These are phyloP conservation scores for Drosera spatulata DNA, from an alignment of 179 eudicot genomes.

Conservation along the genomic window DNA sequence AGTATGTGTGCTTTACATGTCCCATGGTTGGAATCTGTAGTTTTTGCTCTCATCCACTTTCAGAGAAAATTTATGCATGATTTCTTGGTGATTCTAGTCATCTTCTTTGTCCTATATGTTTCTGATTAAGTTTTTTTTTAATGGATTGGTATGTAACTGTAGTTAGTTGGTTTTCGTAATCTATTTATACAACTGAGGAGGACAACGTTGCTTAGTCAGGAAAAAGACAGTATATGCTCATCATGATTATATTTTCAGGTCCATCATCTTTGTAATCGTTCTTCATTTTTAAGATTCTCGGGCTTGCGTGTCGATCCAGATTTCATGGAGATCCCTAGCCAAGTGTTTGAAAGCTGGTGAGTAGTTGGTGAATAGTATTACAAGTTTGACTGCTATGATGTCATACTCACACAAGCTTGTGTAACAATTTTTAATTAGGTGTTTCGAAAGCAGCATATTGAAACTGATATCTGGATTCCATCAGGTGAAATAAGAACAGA, in stretches of 20 bases:
- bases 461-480: slow-evolving; percentile 84
- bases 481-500: slow-evolving; percentile 39
- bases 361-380: slow-evolving; percentile 1
- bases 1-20: no score
- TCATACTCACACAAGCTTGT: neutral
- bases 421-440: slow-evolving; percentile 34
- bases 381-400: neutral
- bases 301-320: slow-evolving; percentile 91
- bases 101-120: neutral
- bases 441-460: slow-evolving; percentile 64
- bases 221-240: neutral
- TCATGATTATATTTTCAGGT: slow-evolving; percentile 27
- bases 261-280: slow-evolving; percentile 80
- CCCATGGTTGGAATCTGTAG: no score
- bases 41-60: no score
- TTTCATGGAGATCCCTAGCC: slow-evolving; percentile 90
- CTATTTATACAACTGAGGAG: neutral
- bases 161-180: no score
- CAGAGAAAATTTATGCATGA: no score
- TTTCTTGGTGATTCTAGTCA: no score
- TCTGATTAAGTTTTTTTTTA: neutral
- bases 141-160: no score
- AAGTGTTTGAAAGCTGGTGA: slow-evolving; percentile 79
- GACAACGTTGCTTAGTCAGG: neutral
- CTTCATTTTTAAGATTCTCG: slow-evolving; percentile 75